Evolutionary conservation across 495 filamentous ascomycete species (phyloP).

Genomic region (Lindgomyces ingoldianus): DNA sequence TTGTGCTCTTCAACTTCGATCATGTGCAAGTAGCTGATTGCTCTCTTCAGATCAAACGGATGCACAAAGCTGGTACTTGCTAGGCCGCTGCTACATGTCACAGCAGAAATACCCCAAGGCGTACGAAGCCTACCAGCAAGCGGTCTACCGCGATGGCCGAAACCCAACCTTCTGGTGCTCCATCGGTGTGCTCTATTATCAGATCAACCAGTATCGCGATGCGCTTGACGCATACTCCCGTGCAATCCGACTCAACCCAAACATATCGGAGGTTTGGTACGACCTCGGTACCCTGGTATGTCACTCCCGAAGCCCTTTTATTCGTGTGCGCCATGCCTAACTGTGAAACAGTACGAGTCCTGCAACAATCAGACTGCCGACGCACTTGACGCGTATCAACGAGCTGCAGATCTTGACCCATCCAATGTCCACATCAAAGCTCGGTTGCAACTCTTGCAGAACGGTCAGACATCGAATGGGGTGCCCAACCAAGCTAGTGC

Average conservation of each 20-base stretch:
- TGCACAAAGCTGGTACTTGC: slow-evolving; percentile 97
- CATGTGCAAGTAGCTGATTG: slow-evolving; percentile 35
- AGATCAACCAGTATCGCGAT: slow-evolving; percentile 99
- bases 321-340: slow-evolving; percentile 39
- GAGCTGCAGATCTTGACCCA: slow-evolving; percentile 92
- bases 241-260: slow-evolving; percentile 95
- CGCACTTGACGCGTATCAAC: slow-evolving; percentile 92
- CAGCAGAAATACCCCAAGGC: slow-evolving; percentile 99
- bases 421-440: slow-evolving; percentile 95
- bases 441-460: slow-evolving; percentile 80
- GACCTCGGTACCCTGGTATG: slow-evolving; percentile 93
- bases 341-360: slow-evolving; percentile 75
- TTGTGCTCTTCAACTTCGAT: slow-evolving; percentile 3
- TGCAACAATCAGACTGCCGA: slow-evolving; percentile 99
- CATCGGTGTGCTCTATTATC: slow-evolving; percentile 98
- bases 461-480: slow-evolving; percentile 70
- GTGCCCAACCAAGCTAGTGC: slow-evolving; percentile 64
- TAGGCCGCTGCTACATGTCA: slow-evolving; percentile 98
- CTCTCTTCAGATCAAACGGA: slow-evolving; percentile 75
- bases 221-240: slow-evolving; percentile 98
- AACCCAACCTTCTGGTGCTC: slow-evolving; percentile 99
- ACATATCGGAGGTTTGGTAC: slow-evolving; percentile 99
- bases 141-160: slow-evolving; percentile 95
- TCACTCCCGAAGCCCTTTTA: slow-evolving; percentile 36
- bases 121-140: slow-evolving; percentile 98